These are phyloP conservation scores for Rhipidocladum racemiflorum DNA, from an alignment of 176 grass and related monocot genomes.

Conservation along the genomic window DNA sequence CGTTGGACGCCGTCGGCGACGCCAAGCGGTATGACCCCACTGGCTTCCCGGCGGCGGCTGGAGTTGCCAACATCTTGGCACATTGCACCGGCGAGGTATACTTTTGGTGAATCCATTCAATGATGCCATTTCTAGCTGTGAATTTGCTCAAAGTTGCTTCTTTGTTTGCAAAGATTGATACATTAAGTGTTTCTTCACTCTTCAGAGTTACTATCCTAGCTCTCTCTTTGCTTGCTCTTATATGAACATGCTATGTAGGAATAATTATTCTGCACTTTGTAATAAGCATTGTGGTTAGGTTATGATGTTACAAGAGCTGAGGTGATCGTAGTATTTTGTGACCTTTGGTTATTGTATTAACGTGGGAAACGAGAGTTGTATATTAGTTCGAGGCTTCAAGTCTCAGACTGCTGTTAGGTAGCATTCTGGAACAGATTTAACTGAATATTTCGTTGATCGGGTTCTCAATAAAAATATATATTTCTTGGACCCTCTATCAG, in stretches of 20 bases:
- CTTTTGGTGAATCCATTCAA: background rate
- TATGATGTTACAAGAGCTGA: background rate
- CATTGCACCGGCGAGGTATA: conserved; percentile 60
- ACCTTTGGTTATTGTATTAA: background rate
- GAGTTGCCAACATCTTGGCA: conserved; percentile 46
- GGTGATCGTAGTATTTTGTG: background rate
- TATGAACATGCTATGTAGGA: background rate
- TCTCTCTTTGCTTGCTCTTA: background rate
- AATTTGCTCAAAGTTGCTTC: background rate
- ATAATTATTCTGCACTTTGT: background rate
- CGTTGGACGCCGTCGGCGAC: conserved; percentile 52
- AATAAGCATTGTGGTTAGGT: background rate
- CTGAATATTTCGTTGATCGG: background rate
- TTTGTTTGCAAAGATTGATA: background rate
- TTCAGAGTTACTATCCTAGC: background rate
- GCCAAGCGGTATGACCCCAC: conserved; percentile 58
- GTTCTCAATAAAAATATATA: background rate
- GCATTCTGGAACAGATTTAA: background rate
- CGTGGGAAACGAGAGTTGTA: background rate
- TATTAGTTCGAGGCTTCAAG: conserved; percentile 10
- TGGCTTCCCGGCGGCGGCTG: conserved; percentile 65
- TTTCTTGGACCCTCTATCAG: background rate
- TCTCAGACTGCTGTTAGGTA: background rate
- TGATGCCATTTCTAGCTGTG: background rate
- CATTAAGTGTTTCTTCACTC: background rate